Conservation (phyloP, 768 basidiomycete genomes). For the Coprinopsis strossmayeri region DNA sequence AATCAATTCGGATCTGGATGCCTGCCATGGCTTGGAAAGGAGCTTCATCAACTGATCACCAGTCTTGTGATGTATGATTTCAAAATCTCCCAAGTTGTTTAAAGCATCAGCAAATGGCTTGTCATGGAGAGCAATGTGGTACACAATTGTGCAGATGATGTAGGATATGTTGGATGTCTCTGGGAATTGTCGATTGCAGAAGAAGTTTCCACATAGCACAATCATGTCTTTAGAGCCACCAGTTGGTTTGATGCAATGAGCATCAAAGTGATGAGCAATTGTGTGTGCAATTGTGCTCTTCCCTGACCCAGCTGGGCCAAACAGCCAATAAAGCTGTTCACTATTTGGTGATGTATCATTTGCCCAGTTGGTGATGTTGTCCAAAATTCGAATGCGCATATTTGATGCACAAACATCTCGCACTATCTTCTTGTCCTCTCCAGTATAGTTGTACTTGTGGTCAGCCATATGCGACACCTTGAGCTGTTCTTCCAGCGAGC, state of each 20-base stretch:
- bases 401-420: slow-evolving; percentile 18
- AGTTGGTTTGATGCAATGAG: slow-evolving; percentile 6
- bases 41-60: slow-evolving; percentile 11
- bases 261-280: slow-evolving; percentile 15
- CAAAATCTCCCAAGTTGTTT: slow-evolving; percentile 4
- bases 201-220: slow-evolving; percentile 21
- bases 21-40: slow-evolving; percentile 13
- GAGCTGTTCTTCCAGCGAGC: slow-evolving; percentile 8
- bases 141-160: slow-evolving; percentile 20
- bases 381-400: slow-evolving; percentile 19
- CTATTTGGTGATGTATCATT: slow-evolving; percentile 12
- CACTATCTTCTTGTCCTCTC: slow-evolving; percentile 9
- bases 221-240: slow-evolving; percentile 7
- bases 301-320: slow-evolving; percentile 16
- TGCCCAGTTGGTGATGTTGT: slow-evolving; percentile 19
- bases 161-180: slow-evolving; percentile 12
- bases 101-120: slow-evolving; percentile 17
- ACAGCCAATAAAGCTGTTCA: slow-evolving; percentile 16
- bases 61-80: slow-evolving; percentile 6
- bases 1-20: slow-evolving; percentile 2
- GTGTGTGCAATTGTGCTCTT: slow-evolving; percentile 24
- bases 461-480: slow-evolving; percentile 12
- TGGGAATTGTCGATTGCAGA: slow-evolving; percentile 20
- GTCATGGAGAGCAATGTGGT: slow-evolving; percentile 18
- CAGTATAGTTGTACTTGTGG: slow-evolving; percentile 8